phyloP scores from a whole-genome alignment of 2,329 filamentous ascomycete genomes.

The Aureobasidium namibiae region DNA sequence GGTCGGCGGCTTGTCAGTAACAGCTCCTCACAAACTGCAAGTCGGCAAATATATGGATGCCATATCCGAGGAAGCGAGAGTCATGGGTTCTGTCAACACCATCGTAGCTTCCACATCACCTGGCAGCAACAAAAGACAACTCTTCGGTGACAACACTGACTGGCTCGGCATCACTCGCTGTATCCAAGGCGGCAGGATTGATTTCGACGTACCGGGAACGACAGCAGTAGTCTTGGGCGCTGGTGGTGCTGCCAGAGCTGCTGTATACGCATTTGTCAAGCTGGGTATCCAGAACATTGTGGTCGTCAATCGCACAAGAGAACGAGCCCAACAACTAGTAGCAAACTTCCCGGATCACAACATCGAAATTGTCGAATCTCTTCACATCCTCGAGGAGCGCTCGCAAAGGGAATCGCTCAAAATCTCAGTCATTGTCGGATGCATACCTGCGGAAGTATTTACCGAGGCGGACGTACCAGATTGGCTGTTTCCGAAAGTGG shows the following conservation, averaged over 20 bases:
- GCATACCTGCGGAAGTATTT: neutral
- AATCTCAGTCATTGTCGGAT: neutral
- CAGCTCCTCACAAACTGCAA: neutral
- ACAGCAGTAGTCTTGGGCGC: neutral
- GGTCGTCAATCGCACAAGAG: neutral
- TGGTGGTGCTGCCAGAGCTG: neutral
- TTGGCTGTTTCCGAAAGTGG: neutral
- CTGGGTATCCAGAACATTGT: neutral
- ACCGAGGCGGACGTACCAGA: neutral
- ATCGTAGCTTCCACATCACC: neutral
- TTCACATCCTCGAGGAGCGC: neutral
- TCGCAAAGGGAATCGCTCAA: neutral
- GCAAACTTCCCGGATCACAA: neutral
- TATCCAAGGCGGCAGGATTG: neutral
- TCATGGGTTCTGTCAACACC: neutral
- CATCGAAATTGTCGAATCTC: neutral
- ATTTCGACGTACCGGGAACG: neutral
- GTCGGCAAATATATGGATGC: neutral
- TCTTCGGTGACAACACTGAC: neutral
- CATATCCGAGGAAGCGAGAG: neutral
- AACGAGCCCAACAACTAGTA: neutral
- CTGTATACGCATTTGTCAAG: neutral
- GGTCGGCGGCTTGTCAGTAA: neutral
- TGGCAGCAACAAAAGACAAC: neutral
- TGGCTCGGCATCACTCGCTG: slow-evolving; percentile 1